Evolutionary conservation across 768 basidiomycete species (phyloP).

Genomic region (Russula virescens): DNA sequence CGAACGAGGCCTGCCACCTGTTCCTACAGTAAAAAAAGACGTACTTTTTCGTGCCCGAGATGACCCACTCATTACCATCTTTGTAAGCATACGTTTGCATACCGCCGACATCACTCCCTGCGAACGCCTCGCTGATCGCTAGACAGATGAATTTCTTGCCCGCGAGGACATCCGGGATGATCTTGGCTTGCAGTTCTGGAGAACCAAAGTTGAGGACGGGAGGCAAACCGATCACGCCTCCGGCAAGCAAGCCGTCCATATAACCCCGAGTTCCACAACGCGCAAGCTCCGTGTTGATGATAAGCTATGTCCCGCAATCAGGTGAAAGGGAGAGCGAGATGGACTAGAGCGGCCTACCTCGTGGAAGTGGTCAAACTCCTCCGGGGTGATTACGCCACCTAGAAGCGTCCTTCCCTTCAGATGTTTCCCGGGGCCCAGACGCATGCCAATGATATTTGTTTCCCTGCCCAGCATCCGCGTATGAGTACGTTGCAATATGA

Average conservation of each 20-base stretch:
- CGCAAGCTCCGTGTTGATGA: constrained; percentile 75
- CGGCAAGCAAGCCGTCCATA: constrained; percentile 79
- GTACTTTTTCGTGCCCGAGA: constrained; percentile 91
- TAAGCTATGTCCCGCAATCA: constrained; percentile 42
- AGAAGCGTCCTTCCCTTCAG: constrained; percentile 71
- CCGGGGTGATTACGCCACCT: constrained; percentile 68
- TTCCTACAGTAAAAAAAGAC: constrained; percentile 15
- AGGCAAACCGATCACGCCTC: constrained; percentile 81
- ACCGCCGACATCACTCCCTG: constrained; percentile 80
- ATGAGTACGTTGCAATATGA: not conserved
- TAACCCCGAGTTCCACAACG: constrained; percentile 83
- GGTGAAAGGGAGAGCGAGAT: not conserved
- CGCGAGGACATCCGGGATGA: constrained; percentile 66
- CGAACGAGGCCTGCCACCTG: not conserved
- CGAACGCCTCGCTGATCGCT: constrained; percentile 92
- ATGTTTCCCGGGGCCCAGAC: constrained; percentile 86
- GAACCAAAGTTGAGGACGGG: constrained; percentile 86
- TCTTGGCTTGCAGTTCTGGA: constrained; percentile 59
- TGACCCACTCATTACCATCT: constrained; percentile 82
- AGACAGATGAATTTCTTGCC: constrained; percentile 85
- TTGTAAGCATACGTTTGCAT: constrained; percentile 79
- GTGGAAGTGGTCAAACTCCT: constrained; percentile 94
- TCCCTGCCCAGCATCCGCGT: constrained; percentile 41
- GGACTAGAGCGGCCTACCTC: constrained; percentile 43
- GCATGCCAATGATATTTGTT: constrained; percentile 79